Percentiles rank a stretch among this genome's conserved stretches.
phyloP scores from a whole-genome alignment of 139 green algal genomes.

The Closterium sp. region DNA sequence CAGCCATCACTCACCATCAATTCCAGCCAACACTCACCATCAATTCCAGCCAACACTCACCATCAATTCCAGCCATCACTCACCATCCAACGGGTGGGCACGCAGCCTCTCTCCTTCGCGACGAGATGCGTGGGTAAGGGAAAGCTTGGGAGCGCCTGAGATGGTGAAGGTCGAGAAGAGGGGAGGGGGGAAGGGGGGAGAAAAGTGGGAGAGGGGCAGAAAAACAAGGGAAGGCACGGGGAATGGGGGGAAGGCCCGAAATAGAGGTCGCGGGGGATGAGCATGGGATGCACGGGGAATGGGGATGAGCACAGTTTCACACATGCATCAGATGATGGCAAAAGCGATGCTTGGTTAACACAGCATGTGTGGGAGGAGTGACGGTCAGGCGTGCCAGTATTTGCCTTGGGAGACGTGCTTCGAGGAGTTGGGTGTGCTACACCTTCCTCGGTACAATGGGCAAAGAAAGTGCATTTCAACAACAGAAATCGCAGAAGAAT shows the following conservation, averaged over 20 bases:
- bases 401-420: too few species aligned
- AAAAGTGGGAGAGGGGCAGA: neutral
- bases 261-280: neutral
- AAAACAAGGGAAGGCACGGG: neutral
- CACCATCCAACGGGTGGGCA: neutral
- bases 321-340: too few species aligned
- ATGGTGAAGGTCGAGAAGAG: too few species aligned
- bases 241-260: neutral
- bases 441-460: too few species aligned
- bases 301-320: too few species aligned
- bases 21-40: neutral
- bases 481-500: too few species aligned
- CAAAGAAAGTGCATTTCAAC: too few species aligned
- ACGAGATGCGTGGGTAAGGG: neutral
- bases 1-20: neutral
- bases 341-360: too few species aligned
- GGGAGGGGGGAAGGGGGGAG: neutral
- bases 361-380: too few species aligned
- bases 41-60: neutral
- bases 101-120: neutral
- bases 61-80: neutral
- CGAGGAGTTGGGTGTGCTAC: too few species aligned
- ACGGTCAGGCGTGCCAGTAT: too few species aligned
- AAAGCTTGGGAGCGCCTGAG: neutral
- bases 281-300: too few species aligned